These are phyloP conservation scores for Trichoderma hamatum DNA, from an alignment of 2,329 filamentous ascomycete species.

Conservation along the genomic window DNA sequence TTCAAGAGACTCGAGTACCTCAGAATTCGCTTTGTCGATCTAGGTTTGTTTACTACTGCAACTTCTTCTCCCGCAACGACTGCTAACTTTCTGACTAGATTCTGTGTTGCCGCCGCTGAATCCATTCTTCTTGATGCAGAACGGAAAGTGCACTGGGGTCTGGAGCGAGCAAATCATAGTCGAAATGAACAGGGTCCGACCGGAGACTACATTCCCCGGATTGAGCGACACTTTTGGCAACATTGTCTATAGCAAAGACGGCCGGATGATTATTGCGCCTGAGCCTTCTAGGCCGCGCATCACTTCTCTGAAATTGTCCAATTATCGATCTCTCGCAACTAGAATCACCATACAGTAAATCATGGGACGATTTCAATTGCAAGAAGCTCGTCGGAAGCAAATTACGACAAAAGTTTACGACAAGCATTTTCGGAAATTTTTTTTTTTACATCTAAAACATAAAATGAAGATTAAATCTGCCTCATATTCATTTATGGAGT, in stretches of 20 bases:
- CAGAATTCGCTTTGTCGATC: constrained; percentile 74
- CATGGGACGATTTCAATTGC: background rate
- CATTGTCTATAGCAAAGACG: constrained; percentile 61
- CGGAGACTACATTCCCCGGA: constrained; percentile 61
- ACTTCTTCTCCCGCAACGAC: background rate
- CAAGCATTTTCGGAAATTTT: background rate
- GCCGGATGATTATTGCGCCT: constrained; percentile 58
- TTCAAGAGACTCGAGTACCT: constrained; percentile 65
- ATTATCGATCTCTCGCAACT: constrained; percentile 56
- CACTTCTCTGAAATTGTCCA: constrained; percentile 59
- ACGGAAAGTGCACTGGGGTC: constrained; percentile 66
- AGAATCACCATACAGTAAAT: constrained; percentile 43
- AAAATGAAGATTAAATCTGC: background rate
- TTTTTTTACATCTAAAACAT: background rate
- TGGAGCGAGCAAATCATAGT: constrained; percentile 71
- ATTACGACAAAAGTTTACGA: background rate
- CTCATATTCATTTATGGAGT: background rate
- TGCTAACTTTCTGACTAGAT: constrained; percentile 48
- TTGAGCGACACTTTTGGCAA: constrained; percentile 67
- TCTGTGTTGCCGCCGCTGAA: constrained; percentile 71
- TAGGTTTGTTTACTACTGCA: constrained; percentile 51
- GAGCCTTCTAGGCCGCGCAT: constrained; percentile 57
- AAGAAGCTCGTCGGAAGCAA: background rate
- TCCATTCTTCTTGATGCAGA: constrained; percentile 68
- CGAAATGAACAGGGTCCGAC: constrained; percentile 61